These are phyloP conservation scores for Pleomassaria siparia DNA, from an alignment of 2,329 filamentous ascomycete species.

Conservation along the genomic window DNA sequence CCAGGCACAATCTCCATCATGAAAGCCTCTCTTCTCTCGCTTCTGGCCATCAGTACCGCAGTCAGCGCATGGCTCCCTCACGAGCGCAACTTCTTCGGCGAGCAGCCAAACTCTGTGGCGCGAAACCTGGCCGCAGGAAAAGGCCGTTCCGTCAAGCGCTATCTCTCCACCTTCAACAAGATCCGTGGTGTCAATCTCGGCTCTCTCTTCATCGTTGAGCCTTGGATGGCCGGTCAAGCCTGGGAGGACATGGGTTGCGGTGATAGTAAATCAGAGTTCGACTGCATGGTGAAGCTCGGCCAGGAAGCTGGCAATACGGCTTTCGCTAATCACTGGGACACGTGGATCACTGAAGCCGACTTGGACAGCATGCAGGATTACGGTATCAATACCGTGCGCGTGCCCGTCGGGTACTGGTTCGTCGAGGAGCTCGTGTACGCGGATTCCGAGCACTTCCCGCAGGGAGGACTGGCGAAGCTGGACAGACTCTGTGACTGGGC, in stretches of 20 bases:
- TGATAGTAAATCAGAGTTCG: constrained; percentile 53
- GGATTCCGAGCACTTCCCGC: constrained; percentile 54
- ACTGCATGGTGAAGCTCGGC: constrained; percentile 54
- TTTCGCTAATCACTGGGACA: constrained; percentile 55
- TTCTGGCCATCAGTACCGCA: constrained; percentile 10
- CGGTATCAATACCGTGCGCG: constrained; percentile 57
- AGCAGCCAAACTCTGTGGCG: constrained; percentile 9
- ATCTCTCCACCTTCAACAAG: constrained; percentile 14
- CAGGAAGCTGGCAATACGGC: constrained; percentile 50
- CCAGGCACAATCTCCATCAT: constrained; percentile 4
- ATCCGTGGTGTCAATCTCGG: constrained; percentile 60
- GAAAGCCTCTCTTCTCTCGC: constrained; percentile 11
- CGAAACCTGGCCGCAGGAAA: constrained; percentile 12
- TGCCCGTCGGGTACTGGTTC: constrained; percentile 60
- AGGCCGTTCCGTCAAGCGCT: constrained; percentile 16
- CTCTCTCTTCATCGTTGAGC: constrained; percentile 55
- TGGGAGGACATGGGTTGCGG: constrained; percentile 55
- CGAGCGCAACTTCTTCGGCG: constrained; percentile 16
- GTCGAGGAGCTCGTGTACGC: constrained; percentile 52
- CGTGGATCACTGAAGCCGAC: constrained; percentile 54
- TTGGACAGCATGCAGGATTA: constrained; percentile 53
- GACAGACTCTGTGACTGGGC: constrained; percentile 53
- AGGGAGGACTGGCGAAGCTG: constrained; percentile 51
- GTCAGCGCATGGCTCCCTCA: constrained; percentile 24
- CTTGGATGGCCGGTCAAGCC: constrained; percentile 53